Evolutionary conservation across 352 stramenopile genomes (phyloP).

Genomic region (Phytophthora pisi): DNA sequence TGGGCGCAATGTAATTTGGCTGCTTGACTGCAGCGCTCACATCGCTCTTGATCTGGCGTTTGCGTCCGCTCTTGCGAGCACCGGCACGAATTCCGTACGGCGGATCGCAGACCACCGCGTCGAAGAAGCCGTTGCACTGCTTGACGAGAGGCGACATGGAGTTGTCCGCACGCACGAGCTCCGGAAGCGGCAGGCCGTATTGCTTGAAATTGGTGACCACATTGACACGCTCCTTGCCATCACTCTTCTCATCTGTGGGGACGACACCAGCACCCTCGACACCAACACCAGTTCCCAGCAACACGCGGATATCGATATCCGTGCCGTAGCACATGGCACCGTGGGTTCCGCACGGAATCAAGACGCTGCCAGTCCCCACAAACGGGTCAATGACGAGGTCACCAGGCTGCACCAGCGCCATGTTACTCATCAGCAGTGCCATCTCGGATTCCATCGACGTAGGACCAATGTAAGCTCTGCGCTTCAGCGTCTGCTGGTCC

Average conservation of each 20-base stretch:
- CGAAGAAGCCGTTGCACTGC: constrained; percentile 69
- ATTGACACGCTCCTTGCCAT: constrained; percentile 60
- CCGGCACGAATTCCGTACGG: constrained; percentile 95
- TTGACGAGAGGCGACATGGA: constrained; percentile 65
- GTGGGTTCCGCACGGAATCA: constrained; percentile 93
- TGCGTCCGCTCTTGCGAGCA: constrained; percentile 91
- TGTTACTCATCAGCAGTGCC: constrained; percentile 95
- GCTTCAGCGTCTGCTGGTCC: constrained; percentile 94
- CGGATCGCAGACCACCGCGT: constrained; percentile 93
- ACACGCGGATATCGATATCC: constrained; percentile 96
- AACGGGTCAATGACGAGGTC: constrained; percentile 96
- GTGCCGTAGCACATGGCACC: constrained; percentile 94
- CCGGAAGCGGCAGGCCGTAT: constrained; percentile 92
- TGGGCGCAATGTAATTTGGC: constrained; percentile 95
- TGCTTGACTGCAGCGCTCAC: constrained; percentile 48
- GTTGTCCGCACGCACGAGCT: constrained; percentile 95
- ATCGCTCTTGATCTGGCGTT: constrained; percentile 41
- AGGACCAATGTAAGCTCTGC: constrained; percentile 95
- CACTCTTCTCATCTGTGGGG: constrained; percentile 1
- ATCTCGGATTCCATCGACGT: constrained; percentile 98
- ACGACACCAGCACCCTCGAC: constrained; percentile 46
- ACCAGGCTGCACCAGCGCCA: constrained; percentile 68
- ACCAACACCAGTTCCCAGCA: constrained; percentile 90
- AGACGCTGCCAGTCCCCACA: constrained; percentile 96
- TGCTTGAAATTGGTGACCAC: constrained; percentile 92